These are phyloP conservation scores for Plantago coronopus DNA, from an alignment of 305 asterid species.

Conservation along the genomic window DNA sequence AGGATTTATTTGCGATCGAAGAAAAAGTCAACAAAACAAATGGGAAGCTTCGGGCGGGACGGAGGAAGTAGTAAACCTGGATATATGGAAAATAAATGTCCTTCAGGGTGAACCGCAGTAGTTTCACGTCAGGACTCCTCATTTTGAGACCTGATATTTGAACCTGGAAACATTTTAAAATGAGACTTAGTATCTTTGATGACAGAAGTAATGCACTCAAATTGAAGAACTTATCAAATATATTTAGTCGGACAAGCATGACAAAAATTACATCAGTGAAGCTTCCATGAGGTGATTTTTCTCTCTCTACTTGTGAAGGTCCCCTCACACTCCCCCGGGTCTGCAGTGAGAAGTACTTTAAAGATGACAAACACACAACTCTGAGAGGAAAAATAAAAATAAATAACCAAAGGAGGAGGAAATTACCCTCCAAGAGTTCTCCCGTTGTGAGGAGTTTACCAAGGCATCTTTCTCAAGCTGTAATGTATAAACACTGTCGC, in stretches of 20 bases:
- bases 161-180: slow-evolving; percentile 40
- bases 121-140: slow-evolving; percentile 23
- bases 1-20: too few species aligned
- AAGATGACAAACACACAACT: slow-evolving; percentile 7
- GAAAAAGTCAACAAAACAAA: too few species aligned
- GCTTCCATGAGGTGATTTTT: slow-evolving; percentile 53
- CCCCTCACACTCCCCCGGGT: slow-evolving; percentile 62
- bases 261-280: slow-evolving; percentile 51
- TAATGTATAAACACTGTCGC: slow-evolving; percentile 48
- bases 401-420: slow-evolving; percentile 6
- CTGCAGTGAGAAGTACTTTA: slow-evolving; percentile 33
- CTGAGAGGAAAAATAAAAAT: slow-evolving; percentile 16
- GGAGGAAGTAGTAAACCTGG: slow-evolving; percentile 67
- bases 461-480: slow-evolving; percentile 66
- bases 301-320: slow-evolving; percentile 39
- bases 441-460: slow-evolving; percentile 39
- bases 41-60: too few species aligned
- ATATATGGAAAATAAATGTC: slow-evolving; percentile 86
- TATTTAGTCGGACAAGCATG: slow-evolving; percentile 12
- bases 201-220: not conserved
- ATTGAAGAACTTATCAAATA: not conserved
- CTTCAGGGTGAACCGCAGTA: slow-evolving; percentile 43
- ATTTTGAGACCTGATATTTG: slow-evolving; percentile 47
- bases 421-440: slow-evolving; percentile 63
- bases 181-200: not conserved